phyloP scores from a whole-genome alignment of 345 rosid genomes.

The Populus simonii region DNA sequence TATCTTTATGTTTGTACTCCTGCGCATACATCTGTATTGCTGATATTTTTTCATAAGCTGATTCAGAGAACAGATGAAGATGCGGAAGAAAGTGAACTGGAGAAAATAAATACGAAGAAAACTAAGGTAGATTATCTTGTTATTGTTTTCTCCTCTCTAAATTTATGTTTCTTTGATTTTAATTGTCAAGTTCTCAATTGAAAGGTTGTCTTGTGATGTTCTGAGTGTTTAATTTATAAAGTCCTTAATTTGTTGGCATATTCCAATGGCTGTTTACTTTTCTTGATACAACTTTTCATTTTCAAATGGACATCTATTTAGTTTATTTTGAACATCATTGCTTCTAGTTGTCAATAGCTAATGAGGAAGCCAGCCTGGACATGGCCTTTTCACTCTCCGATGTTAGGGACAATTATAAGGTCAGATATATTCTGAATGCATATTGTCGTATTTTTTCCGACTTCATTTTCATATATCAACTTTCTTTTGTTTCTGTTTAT shows the following conservation, averaged over 20 bases:
- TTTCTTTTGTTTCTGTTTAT: background rate
- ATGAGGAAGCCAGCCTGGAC: constrained; percentile 37
- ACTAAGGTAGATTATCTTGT: constrained; percentile 40
- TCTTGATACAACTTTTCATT: background rate
- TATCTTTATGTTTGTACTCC: background rate
- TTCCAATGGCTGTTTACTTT: background rate
- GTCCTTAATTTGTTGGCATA: background rate
- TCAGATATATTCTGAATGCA: constrained; percentile 17
- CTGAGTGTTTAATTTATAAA: background rate
- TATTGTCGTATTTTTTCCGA: background rate
- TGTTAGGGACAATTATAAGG: constrained; percentile 71
- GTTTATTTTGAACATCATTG: constrained; percentile 13
- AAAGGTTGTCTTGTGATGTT: background rate
- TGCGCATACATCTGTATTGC: background rate
- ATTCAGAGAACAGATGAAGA: constrained; percentile 33
- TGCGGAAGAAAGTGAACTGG: constrained; percentile 19
- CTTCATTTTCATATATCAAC: background rate
- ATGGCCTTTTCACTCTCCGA: constrained; percentile 55
- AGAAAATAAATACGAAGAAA: constrained; percentile 41
- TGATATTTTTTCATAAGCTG: constrained; percentile 3
- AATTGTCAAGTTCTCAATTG: background rate
- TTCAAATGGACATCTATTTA: background rate
- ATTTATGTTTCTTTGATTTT: background rate
- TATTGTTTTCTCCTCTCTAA: background rate
- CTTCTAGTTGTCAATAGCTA: constrained; percentile 31